Percentiles rank a stretch among this genome's conserved stretches.
phyloP scores from a whole-genome alignment of 2,329 filamentous ascomycete species.

The Venturia nashicola region DNA sequence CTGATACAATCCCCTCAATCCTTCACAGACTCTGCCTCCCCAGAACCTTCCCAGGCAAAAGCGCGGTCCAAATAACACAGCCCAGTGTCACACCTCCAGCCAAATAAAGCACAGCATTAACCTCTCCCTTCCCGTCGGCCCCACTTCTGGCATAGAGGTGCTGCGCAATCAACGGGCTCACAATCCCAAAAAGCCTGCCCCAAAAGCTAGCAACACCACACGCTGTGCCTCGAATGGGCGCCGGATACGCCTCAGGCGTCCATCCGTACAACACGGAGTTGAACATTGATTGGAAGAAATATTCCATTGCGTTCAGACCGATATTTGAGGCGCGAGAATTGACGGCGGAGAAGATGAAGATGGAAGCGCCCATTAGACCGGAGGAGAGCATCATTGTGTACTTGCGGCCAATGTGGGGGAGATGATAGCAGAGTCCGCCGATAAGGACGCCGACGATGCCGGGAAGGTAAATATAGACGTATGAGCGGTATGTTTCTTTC shows the following conservation, averaged over 20 bases:
- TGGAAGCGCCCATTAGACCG: conserved; percentile 6
- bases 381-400: conserved; percentile 25
- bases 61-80: conserved; percentile 38
- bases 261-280: conserved; percentile 40
- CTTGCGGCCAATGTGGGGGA: conserved; percentile 31
- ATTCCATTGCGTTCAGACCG: conserved; percentile 39
- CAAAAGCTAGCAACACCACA: conserved; percentile 47
- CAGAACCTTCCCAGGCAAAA: conserved; percentile 31
- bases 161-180: conserved; percentile 44
- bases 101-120: conserved; percentile 42
- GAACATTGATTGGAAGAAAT: conserved; percentile 41
- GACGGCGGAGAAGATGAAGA: conserved; percentile 33
- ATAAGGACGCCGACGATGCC: conserved; percentile 40
- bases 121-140: conserved; percentile 22
- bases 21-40: conserved; percentile 21
- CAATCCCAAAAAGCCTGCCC: conserved; percentile 45
- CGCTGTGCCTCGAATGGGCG: conserved; percentile 38
- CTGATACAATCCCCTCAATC: no score
- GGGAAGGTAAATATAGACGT: conserved; percentile 42
- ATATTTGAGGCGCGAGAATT: conserved; percentile 35
- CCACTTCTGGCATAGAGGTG: conserved; percentile 21
- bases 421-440: conserved; percentile 34
- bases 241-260: conserved; percentile 40
- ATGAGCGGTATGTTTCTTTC: conserved; percentile 37
- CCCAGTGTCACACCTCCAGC: conserved; percentile 43